A percentile compares a stretch with the other conserved stretches of the same genome.
Evolutionary conservation across 2,329 filamentous ascomycete genomes (phyloP).

Genomic region (Epichloe brachyelytri): DNA sequence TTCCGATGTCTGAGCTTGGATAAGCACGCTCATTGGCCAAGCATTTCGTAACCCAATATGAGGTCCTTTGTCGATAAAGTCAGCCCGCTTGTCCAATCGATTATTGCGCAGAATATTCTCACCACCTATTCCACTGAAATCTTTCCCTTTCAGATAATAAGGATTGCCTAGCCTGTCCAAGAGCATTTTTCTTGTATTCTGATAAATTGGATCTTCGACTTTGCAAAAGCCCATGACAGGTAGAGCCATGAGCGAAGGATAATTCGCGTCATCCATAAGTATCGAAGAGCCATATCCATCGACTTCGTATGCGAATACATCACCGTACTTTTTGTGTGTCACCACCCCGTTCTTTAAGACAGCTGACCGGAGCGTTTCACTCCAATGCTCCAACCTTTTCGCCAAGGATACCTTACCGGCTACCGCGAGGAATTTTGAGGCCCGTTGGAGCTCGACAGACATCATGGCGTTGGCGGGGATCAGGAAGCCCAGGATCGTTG

Average conservation of each 20-base stretch:
- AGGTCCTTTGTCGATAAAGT: slow-evolving; percentile 28
- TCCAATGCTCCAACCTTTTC: slow-evolving; percentile 43
- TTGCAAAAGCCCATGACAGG: slow-evolving; percentile 66
- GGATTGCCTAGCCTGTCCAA: slow-evolving; percentile 68
- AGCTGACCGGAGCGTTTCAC: slow-evolving; percentile 55
- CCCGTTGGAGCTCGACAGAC: slow-evolving; percentile 70
- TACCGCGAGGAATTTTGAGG: slow-evolving; percentile 53
- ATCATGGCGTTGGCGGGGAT: slow-evolving; percentile 97
- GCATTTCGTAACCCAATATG: slow-evolving; percentile 77
- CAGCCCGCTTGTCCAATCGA: slow-evolving; percentile 2
- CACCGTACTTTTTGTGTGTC: slow-evolving; percentile 58
- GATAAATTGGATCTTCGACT: slow-evolving; percentile 55
- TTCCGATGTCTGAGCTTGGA: slow-evolving; percentile 81
- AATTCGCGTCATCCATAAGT: slow-evolving; percentile 82
- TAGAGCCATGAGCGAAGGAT: slow-evolving; percentile 66
- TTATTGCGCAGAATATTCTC: slow-evolving; percentile 14
- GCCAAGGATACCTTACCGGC: slow-evolving; percentile 42
- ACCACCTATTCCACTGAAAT: slow-evolving; percentile 84
- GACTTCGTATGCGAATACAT: slow-evolving; percentile 78
- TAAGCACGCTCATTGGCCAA: slow-evolving; percentile 91
- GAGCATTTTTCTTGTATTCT: slow-evolving; percentile 73
- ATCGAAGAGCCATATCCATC: slow-evolving; percentile 75
- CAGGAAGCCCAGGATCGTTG: slow-evolving; percentile 86
- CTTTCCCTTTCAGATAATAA: slow-evolving; percentile 66
- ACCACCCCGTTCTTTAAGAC: slow-evolving; percentile 79